These are phyloP conservation scores for Chlamydomonas schloesseri DNA, from an alignment of 139 green algal species.

Conservation along the genomic window DNA sequence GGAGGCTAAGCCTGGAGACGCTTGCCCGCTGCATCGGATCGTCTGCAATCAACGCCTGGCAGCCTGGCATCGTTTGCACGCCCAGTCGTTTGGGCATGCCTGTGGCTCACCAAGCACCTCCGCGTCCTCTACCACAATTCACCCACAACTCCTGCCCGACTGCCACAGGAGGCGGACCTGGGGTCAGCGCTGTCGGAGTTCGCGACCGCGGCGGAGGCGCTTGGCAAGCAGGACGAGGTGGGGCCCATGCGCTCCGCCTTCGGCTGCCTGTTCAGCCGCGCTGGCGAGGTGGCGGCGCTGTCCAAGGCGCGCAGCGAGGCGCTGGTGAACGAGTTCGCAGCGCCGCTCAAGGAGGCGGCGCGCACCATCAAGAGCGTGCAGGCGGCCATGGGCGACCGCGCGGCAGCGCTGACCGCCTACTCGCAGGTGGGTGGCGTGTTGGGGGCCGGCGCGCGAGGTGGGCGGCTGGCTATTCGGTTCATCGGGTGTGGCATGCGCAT, in stretches of 20 bases:
- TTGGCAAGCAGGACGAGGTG: constrained; percentile 63
- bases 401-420: constrained; percentile 62
- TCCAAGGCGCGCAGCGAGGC: constrained; percentile 41
- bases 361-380: constrained; percentile 78
- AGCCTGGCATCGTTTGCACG: no score
- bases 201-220: constrained; percentile 63
- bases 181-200: constrained; percentile 83
- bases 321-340: constrained; percentile 78
- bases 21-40: no score
- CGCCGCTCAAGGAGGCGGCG: constrained; percentile 88
- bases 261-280: constrained; percentile 38
- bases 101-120: no score
- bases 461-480: no score
- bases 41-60: no score
- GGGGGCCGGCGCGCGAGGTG: no score
- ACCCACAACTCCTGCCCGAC: no score
- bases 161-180: constrained; percentile 77
- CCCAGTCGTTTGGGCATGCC: no score
- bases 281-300: constrained; percentile 27
- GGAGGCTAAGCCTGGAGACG: no score
- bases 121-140: no score
- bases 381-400: constrained; percentile 76
- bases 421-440: constrained; percentile 47
- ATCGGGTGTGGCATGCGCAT: no score
- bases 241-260: constrained; percentile 51